Evolutionary conservation across 495 filamentous ascomycete species (phyloP).

Genomic region (Amniculicola lignicola): DNA sequence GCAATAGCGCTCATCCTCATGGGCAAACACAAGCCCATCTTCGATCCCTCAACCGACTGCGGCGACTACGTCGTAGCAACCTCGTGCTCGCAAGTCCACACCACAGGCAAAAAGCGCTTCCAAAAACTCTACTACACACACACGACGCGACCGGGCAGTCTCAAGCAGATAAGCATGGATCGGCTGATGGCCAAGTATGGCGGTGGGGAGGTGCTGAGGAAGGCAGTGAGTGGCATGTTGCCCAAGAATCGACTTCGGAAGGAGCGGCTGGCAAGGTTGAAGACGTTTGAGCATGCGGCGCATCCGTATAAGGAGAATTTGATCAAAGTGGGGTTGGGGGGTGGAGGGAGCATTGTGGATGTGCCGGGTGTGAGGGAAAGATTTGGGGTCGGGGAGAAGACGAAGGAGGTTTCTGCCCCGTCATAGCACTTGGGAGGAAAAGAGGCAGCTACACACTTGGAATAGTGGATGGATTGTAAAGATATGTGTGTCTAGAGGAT

Average conservation of each 20-base stretch:
- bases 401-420: background rate
- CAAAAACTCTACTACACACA: constrained; percentile 96
- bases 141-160: constrained; percentile 80
- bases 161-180: constrained; percentile 91
- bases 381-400: constrained; percentile 30
- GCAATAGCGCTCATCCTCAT: constrained; percentile 88
- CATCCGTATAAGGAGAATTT: constrained; percentile 93
- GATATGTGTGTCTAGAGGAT: too few relatives aligned
- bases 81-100: constrained; percentile 79
- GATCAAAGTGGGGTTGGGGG: constrained; percentile 54
- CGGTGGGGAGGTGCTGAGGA: constrained; percentile 86
- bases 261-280: constrained; percentile 79
- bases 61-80: constrained; percentile 97
- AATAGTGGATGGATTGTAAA: too few relatives aligned
- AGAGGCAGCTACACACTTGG: background rate
- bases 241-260: constrained; percentile 93
- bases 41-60: constrained; percentile 89
- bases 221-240: constrained; percentile 93
- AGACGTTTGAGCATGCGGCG: constrained; percentile 85
- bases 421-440: background rate
- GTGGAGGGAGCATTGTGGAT: constrained; percentile 34
- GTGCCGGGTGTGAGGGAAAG: constrained; percentile 49
- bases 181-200: constrained; percentile 90
- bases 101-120: constrained; percentile 84
- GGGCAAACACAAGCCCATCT: constrained; percentile 99